Evolutionary conservation across 257 asterid species (phyloP), one percentile per base, ranked within the genome.

Genomic region (Solanum sparsipilum): DNA sequence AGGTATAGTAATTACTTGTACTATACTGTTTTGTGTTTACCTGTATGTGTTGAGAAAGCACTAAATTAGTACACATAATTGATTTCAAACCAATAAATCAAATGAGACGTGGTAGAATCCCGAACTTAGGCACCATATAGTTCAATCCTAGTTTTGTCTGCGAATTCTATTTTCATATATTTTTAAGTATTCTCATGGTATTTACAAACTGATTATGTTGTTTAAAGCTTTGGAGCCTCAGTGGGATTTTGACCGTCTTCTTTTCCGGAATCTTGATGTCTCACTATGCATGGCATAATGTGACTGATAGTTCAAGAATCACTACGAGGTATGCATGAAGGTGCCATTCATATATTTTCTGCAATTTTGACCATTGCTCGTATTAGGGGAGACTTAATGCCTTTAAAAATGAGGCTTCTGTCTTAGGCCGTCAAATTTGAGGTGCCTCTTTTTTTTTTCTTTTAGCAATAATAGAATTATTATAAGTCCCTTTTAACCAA

Each of bases 271-370:
- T 96, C 84, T 90, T 94, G 88, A 96, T 96, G 99, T 94, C 98
- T 13, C 99, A 96, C 90, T 96, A 96, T 86, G 98, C 98, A 52
- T 96, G 98, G 99, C 96, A 96, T 90, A 96, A 95, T 83, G 96
- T 96, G 88, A 93, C 96, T 0, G 98, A 96, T 65, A 90, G 93
- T 91, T 96, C 99, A 87, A 95, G 94, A 89, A 91, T 93, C 91
- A 96, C 98, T 8, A 94, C 98, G 74, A 89, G 90, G 98, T 93
- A 91, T 71, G 93, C 86, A 44, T 36, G 78, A 38, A 52, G 39
- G 20, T 44, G 86, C 39, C 84, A 74, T 85, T 78, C 56, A 25
- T 76, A 85, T 31, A 35, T 60, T 46, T 73, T 84, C 46, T 72
- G n/a, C 36, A 7, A 32, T 86, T 20, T 48, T 1, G n/a, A 44